These are phyloP conservation scores for Phaeophleospora eucalypticola DNA, from an alignment of 2,329 filamentous ascomycete genomes.

Conservation along the genomic window DNA sequence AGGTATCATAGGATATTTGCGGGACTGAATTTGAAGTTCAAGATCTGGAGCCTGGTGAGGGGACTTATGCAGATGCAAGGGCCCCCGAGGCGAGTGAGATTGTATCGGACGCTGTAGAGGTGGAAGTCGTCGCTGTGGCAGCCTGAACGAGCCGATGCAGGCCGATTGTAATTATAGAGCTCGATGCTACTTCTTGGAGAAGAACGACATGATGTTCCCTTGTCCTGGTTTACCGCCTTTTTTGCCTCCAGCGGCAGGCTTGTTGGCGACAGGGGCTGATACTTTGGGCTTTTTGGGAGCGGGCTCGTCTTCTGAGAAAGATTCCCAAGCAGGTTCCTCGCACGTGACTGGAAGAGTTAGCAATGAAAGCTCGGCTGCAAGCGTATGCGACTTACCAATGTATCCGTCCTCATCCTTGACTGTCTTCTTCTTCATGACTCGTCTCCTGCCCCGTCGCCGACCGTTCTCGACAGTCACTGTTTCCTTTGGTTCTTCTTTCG, in stretches of 20 bases:
- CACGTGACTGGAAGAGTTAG: constrained; percentile 64
- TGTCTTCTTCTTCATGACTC: constrained; percentile 83
- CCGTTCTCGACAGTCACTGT: constrained; percentile 57
- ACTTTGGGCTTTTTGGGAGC: constrained; percentile 53
- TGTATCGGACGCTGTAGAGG: not conserved
- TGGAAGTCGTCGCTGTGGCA: no score
- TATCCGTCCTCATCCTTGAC: constrained; percentile 86
- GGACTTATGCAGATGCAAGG: not conserved
- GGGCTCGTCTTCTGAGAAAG: constrained; percentile 85
- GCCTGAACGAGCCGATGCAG: no score
- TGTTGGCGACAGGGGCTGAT: constrained; percentile 30
- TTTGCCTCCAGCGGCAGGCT: constrained; percentile 53
- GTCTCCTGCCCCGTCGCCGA: constrained; percentile 69
- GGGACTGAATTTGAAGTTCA: not conserved
- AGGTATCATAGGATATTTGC: not conserved
- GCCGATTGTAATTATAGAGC: no score
- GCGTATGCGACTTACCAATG: constrained; percentile 58
- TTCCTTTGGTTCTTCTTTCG: constrained; percentile 35
- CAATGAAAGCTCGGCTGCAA: not conserved
- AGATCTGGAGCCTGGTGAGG: not conserved
- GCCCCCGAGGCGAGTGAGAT: not conserved
- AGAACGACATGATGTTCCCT: constrained; percentile 90
- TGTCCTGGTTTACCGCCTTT: constrained; percentile 50
- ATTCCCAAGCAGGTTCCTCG: constrained; percentile 83
- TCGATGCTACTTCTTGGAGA: constrained; percentile 82